Percentiles rank a stretch among this genome's conserved stretches.
phyloP scores from a whole-genome alignment of 371 early-diverging fungal genomes.

The Blakeslea trispora region DNA sequence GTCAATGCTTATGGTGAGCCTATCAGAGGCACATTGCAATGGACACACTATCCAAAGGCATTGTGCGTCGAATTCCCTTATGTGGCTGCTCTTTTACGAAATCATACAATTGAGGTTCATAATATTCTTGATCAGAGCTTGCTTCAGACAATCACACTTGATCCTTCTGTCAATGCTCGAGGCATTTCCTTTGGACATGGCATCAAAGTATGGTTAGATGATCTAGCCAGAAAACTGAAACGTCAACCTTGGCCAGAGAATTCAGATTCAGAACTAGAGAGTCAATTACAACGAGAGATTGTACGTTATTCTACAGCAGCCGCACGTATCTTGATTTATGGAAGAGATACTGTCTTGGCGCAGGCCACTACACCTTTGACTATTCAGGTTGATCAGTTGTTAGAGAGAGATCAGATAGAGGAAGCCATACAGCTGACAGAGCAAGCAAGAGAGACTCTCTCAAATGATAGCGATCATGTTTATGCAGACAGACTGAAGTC shows the following conservation, averaged over 20 bases:
- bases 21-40: slow-evolving; percentile 77
- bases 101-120: slow-evolving; percentile 74
- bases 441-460: slow-evolving; percentile 47
- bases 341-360: slow-evolving; percentile 64
- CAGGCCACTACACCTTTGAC: slow-evolving; percentile 65
- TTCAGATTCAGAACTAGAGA: slow-evolving; percentile 36
- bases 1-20: slow-evolving; percentile 71
- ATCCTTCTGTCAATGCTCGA: slow-evolving; percentile 48
- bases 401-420: slow-evolving; percentile 54
- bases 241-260: slow-evolving; percentile 47
- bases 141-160: slow-evolving; percentile 61
- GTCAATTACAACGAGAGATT: slow-evolving; percentile 31
- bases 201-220: slow-evolving; percentile 52
- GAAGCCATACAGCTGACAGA: slow-evolving; percentile 62
- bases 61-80: slow-evolving; percentile 79
- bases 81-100: slow-evolving; percentile 69
- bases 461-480: slow-evolving; percentile 36
- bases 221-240: slow-evolving; percentile 33
- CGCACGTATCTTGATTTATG: slow-evolving; percentile 63
- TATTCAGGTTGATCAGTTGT: slow-evolving; percentile 56
- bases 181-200: slow-evolving; percentile 56
- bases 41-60: slow-evolving; percentile 72
- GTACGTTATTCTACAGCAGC: slow-evolving; percentile 51
- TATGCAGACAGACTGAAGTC: slow-evolving; percentile 48
- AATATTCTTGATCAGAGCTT: slow-evolving; percentile 68